These are phyloP conservation scores for Vachellia collinsii DNA, from an alignment of 306 rosid species.

Conservation along the genomic window DNA sequence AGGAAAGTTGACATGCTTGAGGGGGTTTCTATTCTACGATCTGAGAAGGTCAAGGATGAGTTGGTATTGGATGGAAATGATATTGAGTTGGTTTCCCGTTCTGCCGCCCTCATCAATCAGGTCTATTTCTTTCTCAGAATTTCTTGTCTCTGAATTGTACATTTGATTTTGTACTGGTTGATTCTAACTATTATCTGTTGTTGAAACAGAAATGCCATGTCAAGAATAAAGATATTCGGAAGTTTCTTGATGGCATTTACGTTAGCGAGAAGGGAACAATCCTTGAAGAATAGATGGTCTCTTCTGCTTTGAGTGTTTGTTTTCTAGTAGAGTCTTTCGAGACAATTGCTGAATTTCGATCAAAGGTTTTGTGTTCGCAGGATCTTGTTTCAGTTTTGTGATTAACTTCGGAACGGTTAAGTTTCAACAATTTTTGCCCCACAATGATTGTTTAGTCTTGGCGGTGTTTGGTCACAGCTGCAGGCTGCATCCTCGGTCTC, in stretches of 20 bases:
- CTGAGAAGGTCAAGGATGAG: constrained; percentile 90
- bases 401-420: neutral
- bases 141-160: neutral
- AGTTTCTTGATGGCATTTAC: constrained; percentile 85
- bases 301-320: constrained; percentile 7
- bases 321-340: neutral
- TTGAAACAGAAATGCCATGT: constrained; percentile 80
- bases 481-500: constrained; percentile 4
- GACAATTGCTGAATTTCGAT: constrained; percentile 31
- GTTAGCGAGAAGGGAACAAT: constrained; percentile 74
- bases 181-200: neutral
- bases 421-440: neutral
- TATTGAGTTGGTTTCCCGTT: constrained; percentile 83
- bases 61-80: constrained; percentile 85
- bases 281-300: constrained; percentile 48
- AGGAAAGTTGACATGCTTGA: constrained; percentile 86
- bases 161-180: constrained; percentile 1
- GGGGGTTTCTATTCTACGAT: constrained; percentile 63
- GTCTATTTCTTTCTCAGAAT: constrained; percentile 21
- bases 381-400: constrained; percentile 1
- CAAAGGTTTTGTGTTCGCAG: constrained; percentile 34
- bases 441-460: neutral
- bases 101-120: constrained; percentile 84
- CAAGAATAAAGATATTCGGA: constrained; percentile 81
- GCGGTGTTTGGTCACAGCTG: neutral